Conservation (phyloP, 1,284 basidiomycete genomes). For the Puccinia triticina region DNA sequence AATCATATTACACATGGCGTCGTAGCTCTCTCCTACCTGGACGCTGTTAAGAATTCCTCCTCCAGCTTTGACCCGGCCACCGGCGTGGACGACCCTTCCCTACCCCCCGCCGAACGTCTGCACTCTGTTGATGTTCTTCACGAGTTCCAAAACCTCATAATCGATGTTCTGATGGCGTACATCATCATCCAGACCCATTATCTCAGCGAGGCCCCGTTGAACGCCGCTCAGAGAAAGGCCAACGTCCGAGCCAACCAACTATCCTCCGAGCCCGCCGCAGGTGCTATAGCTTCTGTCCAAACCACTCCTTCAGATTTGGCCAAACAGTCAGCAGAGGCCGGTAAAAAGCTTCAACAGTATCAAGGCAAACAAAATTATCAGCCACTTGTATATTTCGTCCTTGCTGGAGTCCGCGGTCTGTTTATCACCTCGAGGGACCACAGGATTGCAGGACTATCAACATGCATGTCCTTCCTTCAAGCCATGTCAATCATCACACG, state of each 20-base stretch:
- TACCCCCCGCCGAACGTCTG: too few relatives aligned
- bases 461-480: neutral
- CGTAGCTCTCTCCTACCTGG: neutral
- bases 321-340: neutral
- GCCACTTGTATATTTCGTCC: neutral
- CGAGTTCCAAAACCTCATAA: neutral
- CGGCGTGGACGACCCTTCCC: too few relatives aligned
- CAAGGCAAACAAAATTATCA: neutral
- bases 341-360: neutral
- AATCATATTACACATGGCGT: neutral
- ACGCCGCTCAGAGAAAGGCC: too few relatives aligned
- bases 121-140: conserved; percentile 1
- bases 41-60: neutral
- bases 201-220: neutral
- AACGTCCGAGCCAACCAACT: neutral
- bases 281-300: too few relatives aligned
- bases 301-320: neutral
- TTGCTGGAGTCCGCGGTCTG: neutral
- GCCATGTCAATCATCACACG: neutral
- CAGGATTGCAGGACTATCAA: too few relatives aligned
- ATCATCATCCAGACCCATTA: neutral
- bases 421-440: neutral
- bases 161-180: neutral
- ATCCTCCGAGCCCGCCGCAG: neutral
- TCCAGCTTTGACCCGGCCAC: neutral